Base-by-base conservation (phyloP, 495 filamentous ascomycete species). In the Aspergillus wentii region DNA sequence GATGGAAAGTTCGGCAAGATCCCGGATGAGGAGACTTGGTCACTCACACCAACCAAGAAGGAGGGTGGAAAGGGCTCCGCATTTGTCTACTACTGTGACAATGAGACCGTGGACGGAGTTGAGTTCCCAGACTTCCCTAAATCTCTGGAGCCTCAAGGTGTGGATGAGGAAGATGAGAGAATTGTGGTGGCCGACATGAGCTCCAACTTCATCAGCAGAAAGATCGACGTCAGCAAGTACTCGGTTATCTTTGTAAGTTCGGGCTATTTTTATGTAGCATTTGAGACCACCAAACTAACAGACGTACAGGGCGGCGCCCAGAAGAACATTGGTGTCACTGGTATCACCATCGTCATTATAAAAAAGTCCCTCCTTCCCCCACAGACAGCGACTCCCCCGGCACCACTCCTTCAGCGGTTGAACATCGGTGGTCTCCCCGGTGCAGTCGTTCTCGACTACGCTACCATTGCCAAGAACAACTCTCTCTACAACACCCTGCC, bases 401-500 rank as follows among this genome's bases (percentile, higher is more conserved):
- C 80, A n/a, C 55, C 74, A 15, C 71, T 86, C 35, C 62, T 95
- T 40, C 75, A 88, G 37, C 72, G 79, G 30, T 76, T 95, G n/a
- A 56, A 60, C 37, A 55, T 59, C 14, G 59, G 59, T 26, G 79
- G 79, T 8, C 68, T 95, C 15, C 84, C 85, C 10, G 76, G 88
- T 25, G 81, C 82, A 2, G 73, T 86, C 6, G 76, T 95, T 26
- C 65, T 95, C 28, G 78, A 86, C 57, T 97, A 89, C 59, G 75
- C 83, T 31, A 83, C 75, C 0, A 78, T 86, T 25, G 82, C 86
- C 14, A 89, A 89, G 70, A 88, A 89, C 62, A 88, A 88, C 67
- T 87, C 80, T 44, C 71, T 97, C 35, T 95, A 95, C 67, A 96
- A 95, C 67, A 97, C 91, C 2, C 72, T 97, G 17, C 86, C 85